phyloP scores from a whole-genome alignment of 78 protist genomes.

The Dictyostelium firmibasis region DNA sequence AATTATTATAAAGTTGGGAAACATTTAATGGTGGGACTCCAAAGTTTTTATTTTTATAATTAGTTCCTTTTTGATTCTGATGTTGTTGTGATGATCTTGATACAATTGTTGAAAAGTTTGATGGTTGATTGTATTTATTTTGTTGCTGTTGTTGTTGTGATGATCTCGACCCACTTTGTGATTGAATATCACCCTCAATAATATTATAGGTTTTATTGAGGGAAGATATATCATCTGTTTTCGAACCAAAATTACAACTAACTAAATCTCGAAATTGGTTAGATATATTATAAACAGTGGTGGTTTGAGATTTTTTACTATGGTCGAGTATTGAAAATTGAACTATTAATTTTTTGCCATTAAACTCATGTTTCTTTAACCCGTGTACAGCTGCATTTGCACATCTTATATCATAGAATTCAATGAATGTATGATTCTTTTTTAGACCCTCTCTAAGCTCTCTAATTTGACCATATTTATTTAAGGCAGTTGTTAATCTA shows the following conservation, averaged over 20 bases:
- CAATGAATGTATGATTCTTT: slow-evolving; percentile 87
- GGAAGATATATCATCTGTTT: too few species aligned
- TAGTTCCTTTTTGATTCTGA: not conserved
- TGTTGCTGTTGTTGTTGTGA: not conserved
- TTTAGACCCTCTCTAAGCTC: slow-evolving; percentile 90
- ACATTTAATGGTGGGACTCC: not conserved
- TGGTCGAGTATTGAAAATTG: slow-evolving; percentile 4
- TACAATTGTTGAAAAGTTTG: not conserved
- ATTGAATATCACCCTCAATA: not conserved
- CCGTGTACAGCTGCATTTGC: slow-evolving; percentile 81
- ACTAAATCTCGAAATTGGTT: not conserved
- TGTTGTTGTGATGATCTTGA: not conserved
- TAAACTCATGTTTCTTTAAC: slow-evolving; percentile 46
- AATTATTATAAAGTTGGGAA: not conserved
- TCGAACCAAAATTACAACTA: not conserved
- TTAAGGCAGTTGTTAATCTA: slow-evolving; percentile 34
- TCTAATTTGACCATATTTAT: slow-evolving; percentile 80
- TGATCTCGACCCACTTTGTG: not conserved
- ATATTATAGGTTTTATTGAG: too few species aligned
- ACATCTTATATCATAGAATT: slow-evolving; percentile 86
- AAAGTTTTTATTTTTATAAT: not conserved
- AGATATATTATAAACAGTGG: slow-evolving; percentile 3
- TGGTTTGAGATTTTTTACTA: not conserved
- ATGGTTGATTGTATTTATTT: not conserved
- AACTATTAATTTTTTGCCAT: slow-evolving; percentile 80